Evolutionary conservation across 2,329 filamentous ascomycete genomes (phyloP), one percentile per base, ranked within the genome.

Genomic region (Dryadomyces quercivorus): DNA sequence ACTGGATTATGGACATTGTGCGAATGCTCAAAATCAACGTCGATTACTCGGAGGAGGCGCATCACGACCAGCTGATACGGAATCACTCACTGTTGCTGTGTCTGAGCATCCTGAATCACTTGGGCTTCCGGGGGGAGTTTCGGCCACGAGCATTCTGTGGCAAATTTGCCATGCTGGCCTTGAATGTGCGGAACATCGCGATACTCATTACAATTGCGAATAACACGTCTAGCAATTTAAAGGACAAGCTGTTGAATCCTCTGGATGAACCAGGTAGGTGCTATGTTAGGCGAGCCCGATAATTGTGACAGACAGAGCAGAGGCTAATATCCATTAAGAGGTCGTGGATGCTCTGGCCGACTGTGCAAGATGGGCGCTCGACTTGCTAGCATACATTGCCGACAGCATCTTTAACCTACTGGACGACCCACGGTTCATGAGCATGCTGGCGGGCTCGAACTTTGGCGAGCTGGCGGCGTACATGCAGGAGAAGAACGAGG

Each of bases 31-130:
- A 84, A 58, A 75, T 88, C 34, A 81, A 84, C 51, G 80, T 91
- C 50, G 92, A 97, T 69, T 94, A 91, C 64, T 86, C 88, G 0
- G 79, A 87, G 50, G 88, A 95, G 57, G 72, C 80, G 1, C 77
- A 81, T 47, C 80, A 86, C 61, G 84, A 92, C 64, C 76, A 83
- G 56, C 72, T 95, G 38, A 78, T 93, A 59, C 76, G 84, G 57
- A 91, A 93, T 62, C 73, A 76, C 3, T 75, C 82, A 40, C 77
- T 96, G 48, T 85, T 89, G 57, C 77, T 87, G 55, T 88, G 83
- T 55, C 73, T 96, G 13, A 87, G 88, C 62, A 80, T 93, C 31
- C 82, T 94, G 64, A 84, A 87, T 55, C 83, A 88, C 52, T 72
- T 96, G 10, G 88, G 86, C 3, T 91, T 86, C 64, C 77, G 75